Evolutionary conservation across 2,329 filamentous ascomycete species (phyloP).

Genomic region (Bipolaris victoriae): DNA sequence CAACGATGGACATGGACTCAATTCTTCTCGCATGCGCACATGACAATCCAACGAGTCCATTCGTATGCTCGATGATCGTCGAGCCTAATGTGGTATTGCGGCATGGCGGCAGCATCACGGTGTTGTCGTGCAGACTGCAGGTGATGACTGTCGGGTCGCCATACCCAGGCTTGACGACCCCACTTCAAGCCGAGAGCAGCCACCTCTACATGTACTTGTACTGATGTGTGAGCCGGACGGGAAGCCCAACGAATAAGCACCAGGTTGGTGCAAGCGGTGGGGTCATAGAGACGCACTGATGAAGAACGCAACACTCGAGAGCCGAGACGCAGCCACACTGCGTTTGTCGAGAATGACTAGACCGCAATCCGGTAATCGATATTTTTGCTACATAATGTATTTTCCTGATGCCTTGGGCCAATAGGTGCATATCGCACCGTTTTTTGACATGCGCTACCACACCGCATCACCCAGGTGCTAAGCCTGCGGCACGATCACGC

Average conservation of each 20-base stretch:
- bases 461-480: not conserved
- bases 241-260: not conserved
- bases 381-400: not conserved
- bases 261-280: not conserved
- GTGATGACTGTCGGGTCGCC: not conserved
- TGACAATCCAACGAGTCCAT: not conserved
- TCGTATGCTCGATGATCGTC: not conserved
- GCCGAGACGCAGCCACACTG: not conserved
- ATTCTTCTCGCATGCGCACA: not conserved
- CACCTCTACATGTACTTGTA: not conserved
- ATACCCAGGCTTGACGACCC: not conserved
- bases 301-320: not conserved
- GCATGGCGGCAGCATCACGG: not conserved
- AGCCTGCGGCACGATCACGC: not conserved
- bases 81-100: not conserved
- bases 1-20: not conserved
- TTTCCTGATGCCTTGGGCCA: not conserved
- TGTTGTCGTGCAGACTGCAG: not conserved
- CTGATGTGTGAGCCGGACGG: not conserved
- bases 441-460: constrained; percentile 8
- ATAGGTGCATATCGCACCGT: constrained; percentile 2
- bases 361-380: not conserved
- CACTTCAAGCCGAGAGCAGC: not conserved
- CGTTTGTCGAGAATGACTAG: not conserved
- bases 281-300: not conserved